Evolutionary conservation across 2,329 filamentous ascomycete genomes (phyloP), one percentile per base, ranked within the genome.

Genomic region (Aspergillus tubingensis): DNA sequence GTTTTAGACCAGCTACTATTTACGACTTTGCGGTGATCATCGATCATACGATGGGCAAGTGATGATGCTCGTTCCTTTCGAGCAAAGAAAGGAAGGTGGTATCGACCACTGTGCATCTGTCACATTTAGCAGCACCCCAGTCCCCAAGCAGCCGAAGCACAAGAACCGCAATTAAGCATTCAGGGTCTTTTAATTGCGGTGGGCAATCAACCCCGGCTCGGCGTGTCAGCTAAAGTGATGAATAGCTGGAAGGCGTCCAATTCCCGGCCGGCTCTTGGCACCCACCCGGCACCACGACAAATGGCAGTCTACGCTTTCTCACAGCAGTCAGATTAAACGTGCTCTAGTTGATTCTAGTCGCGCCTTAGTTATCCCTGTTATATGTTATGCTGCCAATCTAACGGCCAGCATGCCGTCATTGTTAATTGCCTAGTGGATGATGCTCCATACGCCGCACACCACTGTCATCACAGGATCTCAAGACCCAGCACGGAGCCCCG

Each of bases 151-250:
- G 27, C 47, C 17, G 23, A 15, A 27, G n/a, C 19, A 49, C 19
- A 21, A 44, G 27, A 54, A 30, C 15, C 15, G 53, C 30, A 55
- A 36, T 36, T 44, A 55, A 55, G 53, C 53, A 55, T 55, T 55
- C 53, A 55, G 53, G 53, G 53, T 55, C 53, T 36, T 47, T 55
- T 36, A 17, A 55, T 55, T 55, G 39, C 53, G 25, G 39, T 55
- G 53, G 53, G 53, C 53, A 47, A 27, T 17, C 27, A 43, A 21
- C 41, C 41, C 39, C 39, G 39, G 53, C 43, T 55, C 44, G 47
- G 53, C 53, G 53, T 55, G 41, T 55, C 53, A 55, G 17, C 19
- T 55, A 47, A 21, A 55, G 27, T 55, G 25, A 21, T n/a, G 21
- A 10, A 21, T 32, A 32, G 41, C 25, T 27, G 41, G 17, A 44